Conservation (phyloP, 208 protist species). For the Leishmania braziliensis region DNA sequence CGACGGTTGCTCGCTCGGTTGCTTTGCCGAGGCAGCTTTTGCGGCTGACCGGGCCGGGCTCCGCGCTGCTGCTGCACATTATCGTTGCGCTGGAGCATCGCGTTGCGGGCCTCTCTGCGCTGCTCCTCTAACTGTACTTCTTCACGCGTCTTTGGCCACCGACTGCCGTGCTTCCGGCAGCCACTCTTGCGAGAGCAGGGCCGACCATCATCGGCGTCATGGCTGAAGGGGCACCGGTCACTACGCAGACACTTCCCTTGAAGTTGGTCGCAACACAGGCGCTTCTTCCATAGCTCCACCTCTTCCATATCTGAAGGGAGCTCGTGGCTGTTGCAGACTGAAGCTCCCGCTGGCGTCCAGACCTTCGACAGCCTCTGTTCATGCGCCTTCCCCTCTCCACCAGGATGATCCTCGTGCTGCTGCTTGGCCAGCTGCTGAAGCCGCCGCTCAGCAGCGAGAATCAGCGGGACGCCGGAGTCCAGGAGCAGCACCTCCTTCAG, state of each 20-base stretch:
- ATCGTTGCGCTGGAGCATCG: slow-evolving; percentile 16
- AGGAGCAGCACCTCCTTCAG: slow-evolving; percentile 73
- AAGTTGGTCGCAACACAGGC: slow-evolving; percentile 75
- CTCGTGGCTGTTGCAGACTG: neutral
- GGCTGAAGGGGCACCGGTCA: slow-evolving; percentile 61
- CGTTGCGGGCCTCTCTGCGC: slow-evolving; percentile 10
- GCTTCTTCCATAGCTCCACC: slow-evolving; percentile 64
- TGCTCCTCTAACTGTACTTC: slow-evolving; percentile 25
- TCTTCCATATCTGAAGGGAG: slow-evolving; percentile 28
- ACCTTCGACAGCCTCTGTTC: neutral
- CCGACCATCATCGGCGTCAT: slow-evolving; percentile 67
- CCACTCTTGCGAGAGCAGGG: slow-evolving; percentile 69
- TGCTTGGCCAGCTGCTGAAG: slow-evolving; percentile 29
- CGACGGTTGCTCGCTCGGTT: neutral
- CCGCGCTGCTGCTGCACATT: slow-evolving; percentile 16
- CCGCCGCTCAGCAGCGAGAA: slow-evolving; percentile 70
- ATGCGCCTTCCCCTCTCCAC: neutral
- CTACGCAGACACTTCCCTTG: slow-evolving; percentile 39
- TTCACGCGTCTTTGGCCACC: slow-evolving; percentile 51
- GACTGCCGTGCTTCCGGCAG: slow-evolving; percentile 60
- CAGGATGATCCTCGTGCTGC: neutral
- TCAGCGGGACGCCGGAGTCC: slow-evolving; percentile 74
- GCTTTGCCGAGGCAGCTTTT: slow-evolving; percentile 2
- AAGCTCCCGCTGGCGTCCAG: slow-evolving; percentile 1
- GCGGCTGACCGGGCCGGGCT: neutral